Evolutionary conservation across 1,284 basidiomycete species (phyloP).

Genomic region (Malassezia psittaci): DNA sequence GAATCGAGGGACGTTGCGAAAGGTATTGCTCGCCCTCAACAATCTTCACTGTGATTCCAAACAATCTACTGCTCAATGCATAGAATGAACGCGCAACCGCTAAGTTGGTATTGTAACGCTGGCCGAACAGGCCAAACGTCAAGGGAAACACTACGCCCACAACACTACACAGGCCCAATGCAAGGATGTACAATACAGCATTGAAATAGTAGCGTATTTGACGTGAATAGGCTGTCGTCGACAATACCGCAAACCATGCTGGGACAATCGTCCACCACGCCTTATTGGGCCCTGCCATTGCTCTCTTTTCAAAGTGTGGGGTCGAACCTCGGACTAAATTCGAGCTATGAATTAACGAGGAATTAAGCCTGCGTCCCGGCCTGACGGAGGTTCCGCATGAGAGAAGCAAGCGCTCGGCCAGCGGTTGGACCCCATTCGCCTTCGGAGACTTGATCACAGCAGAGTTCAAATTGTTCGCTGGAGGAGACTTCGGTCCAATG

Average conservation of each 20-base stretch:
- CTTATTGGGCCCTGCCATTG: neutral
- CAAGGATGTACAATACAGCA: slow-evolving; percentile 59
- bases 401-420: slow-evolving; percentile 11
- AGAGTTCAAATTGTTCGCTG: slow-evolving; percentile 36
- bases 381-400: slow-evolving; percentile 14
- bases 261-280: neutral
- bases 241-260: neutral
- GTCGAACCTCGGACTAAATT: neutral
- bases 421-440: slow-evolving; percentile 24
- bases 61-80: slow-evolving; percentile 56
- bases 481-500: slow-evolving; percentile 31
- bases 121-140: slow-evolving; percentile 57
- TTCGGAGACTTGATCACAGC: slow-evolving; percentile 37
- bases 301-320: neutral
- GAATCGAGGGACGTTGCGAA: slow-evolving; percentile 58
- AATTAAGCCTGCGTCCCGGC: neutral
- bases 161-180: slow-evolving; percentile 63
- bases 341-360: no score
- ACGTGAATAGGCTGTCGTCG: slow-evolving; percentile 13
- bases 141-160: slow-evolving; percentile 67
- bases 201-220: slow-evolving; percentile 37
- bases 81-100: slow-evolving; percentile 80
- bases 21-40: slow-evolving; percentile 81
- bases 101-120: slow-evolving; percentile 72
- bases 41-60: slow-evolving; percentile 60